Conservation (phyloP, 371 early-diverging fungal genomes). For the Dichotomocladium elegans region DNA sequence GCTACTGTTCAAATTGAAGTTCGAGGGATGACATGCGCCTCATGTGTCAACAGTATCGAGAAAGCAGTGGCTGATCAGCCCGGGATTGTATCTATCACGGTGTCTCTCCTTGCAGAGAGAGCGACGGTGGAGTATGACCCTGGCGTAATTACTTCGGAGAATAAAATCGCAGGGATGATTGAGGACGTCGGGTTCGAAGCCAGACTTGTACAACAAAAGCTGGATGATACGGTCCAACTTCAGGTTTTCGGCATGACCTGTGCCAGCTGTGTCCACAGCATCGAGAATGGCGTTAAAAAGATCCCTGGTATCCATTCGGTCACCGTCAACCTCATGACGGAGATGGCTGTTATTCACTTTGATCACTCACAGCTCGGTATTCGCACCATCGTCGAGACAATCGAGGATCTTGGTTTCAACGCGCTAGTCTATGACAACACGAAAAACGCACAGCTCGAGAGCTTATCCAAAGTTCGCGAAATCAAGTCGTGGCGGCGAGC, state of each 20-base stretch:
- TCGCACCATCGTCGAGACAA: slow-evolving; percentile 73
- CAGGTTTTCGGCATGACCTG: slow-evolving; percentile 93
- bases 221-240: slow-evolving; percentile 50
- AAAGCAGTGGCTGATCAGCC: slow-evolving; percentile 36
- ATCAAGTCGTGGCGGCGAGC: slow-evolving; percentile 77
- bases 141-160: slow-evolving; percentile 13
- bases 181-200: slow-evolving; percentile 86
- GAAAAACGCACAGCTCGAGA: slow-evolving; percentile 82
- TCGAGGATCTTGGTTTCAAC: slow-evolving; percentile 85
- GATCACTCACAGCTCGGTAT: slow-evolving; percentile 63
- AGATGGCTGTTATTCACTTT: slow-evolving; percentile 68
- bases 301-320: slow-evolving; percentile 62
- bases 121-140: slow-evolving; percentile 71
- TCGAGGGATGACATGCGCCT: slow-evolving; percentile 83
- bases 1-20: slow-evolving; percentile 18
- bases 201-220: slow-evolving; percentile 25
- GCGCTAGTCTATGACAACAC: slow-evolving; percentile 64
- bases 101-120: slow-evolving; percentile 76
- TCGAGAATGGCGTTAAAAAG: slow-evolving; percentile 64
- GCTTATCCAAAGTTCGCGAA: slow-evolving; percentile 81
- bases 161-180: slow-evolving; percentile 61
- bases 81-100: slow-evolving; percentile 56
- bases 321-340: slow-evolving; percentile 73
- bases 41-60: slow-evolving; percentile 83
- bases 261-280: slow-evolving; percentile 71